Evolutionary conservation across 1,139 yeast genomes (phyloP).

Genomic region (Pichia sp.): DNA sequence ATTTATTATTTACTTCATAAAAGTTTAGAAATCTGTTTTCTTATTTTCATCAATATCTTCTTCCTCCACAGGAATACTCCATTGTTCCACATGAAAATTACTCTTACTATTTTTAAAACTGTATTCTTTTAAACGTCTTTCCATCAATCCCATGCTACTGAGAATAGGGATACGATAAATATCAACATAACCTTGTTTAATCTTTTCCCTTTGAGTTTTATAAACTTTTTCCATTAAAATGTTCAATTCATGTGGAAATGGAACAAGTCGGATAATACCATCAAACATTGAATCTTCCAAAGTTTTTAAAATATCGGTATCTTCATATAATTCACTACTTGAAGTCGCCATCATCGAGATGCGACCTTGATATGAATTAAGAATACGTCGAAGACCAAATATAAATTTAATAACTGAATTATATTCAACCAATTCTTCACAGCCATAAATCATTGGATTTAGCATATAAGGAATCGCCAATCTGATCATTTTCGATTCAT

Average conservation of each 20-base stretch:
- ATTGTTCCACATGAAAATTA: slow-evolving; percentile 78
- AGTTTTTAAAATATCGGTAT: slow-evolving; percentile 40
- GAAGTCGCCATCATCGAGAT: slow-evolving; percentile 51
- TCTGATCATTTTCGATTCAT: slow-evolving; percentile 47
- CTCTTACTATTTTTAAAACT: slow-evolving; percentile 82
- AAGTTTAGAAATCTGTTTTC: slow-evolving; percentile 2
- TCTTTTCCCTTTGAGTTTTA: slow-evolving; percentile 63
- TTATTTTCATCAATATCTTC: slow-evolving; percentile 38
- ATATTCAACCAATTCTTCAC: slow-evolving; percentile 38
- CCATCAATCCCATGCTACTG: slow-evolving; percentile 77
- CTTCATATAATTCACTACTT: slow-evolving; percentile 63
- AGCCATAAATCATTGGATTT: slow-evolving; percentile 68
- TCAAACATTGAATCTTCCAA: slow-evolving; percentile 57
- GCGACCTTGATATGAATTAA: slow-evolving; percentile 41
- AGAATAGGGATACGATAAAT: slow-evolving; percentile 64
- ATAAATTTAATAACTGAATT: slow-evolving; percentile 53
- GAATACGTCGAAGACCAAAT: slow-evolving; percentile 51
- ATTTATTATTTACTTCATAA: background rate
- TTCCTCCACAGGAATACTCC: slow-evolving; percentile 94
- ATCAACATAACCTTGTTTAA: slow-evolving; percentile 83
- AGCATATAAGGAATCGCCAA: slow-evolving; percentile 69
- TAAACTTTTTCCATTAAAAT: slow-evolving; percentile 62
- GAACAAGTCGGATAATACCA: slow-evolving; percentile 68
- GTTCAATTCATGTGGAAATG: slow-evolving; percentile 72
- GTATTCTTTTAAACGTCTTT: slow-evolving; percentile 64